Conservation (phyloP, 1,139 yeast genomes). For the Suhomyces atakaporum region DNA sequence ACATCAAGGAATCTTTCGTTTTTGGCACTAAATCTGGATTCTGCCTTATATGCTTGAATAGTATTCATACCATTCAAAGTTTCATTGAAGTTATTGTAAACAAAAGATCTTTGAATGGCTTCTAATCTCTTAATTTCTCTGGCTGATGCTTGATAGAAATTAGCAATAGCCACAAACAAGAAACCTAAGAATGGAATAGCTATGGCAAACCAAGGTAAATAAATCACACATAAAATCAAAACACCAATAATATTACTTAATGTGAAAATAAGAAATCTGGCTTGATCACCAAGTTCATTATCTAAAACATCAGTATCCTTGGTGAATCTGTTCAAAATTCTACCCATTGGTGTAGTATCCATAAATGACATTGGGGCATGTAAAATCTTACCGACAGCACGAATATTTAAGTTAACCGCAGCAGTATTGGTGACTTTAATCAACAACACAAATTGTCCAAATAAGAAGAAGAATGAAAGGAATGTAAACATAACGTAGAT, state of each 20-base stretch:
- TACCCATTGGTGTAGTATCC: conserved; percentile 65
- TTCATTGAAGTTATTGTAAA: conserved; percentile 78
- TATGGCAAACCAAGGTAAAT: conserved; percentile 61
- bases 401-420: conserved; percentile 35
- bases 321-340: conserved; percentile 68
- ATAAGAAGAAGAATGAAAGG: conserved; percentile 38
- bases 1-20: conserved; percentile 54
- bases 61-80: conserved; percentile 70
- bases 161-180: conserved; percentile 40
- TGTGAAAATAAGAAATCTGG: conserved; percentile 53
- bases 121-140: conserved; percentile 84
- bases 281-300: conserved; percentile 65
- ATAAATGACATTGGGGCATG: conserved; percentile 59
- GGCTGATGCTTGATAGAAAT: conserved; percentile 65
- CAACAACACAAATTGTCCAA: conserved; percentile 46
- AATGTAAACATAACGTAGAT: conserved; percentile 60
- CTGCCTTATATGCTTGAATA: conserved; percentile 61
- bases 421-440: conserved; percentile 55
- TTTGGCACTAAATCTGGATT: conserved; percentile 50
- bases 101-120: conserved; percentile 72
- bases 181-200: conserved; percentile 45
- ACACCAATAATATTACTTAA: conserved; percentile 62
- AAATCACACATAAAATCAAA: conserved; percentile 64
- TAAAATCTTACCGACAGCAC: conserved; percentile 43
- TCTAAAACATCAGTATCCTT: conserved; percentile 85